These are phyloP conservation scores for Vanrija humicola DNA, from an alignment of 1,284 basidiomycete genomes.

Conservation along the genomic window DNA sequence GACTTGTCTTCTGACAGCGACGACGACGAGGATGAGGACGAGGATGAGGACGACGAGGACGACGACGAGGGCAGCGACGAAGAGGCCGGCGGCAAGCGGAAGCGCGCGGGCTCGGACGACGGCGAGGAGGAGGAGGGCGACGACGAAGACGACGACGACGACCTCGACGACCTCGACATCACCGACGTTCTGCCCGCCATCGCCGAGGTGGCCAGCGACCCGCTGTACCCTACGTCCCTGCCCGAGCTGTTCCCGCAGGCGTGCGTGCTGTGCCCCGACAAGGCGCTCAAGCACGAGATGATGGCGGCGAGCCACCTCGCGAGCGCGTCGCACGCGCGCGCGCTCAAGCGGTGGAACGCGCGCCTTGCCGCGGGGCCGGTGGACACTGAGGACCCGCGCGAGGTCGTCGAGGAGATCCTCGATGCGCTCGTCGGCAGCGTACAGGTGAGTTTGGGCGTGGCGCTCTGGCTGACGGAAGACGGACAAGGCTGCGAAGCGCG, in stretches of 20 bases:
- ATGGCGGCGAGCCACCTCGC: constrained; percentile 61
- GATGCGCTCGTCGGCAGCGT: constrained; percentile 8
- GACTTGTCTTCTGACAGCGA: constrained; percentile 8
- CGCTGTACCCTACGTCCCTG: constrained; percentile 49
- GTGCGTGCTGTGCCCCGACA: constrained; percentile 72
- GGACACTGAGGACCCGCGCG: constrained; percentile 24
- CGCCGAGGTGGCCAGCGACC: constrained; percentile 59
- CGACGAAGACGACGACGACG: constrained; percentile 5
- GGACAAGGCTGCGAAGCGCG: constrained; percentile 3
- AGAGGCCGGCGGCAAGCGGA: neutral
- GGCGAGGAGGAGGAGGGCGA: constrained; percentile 8
- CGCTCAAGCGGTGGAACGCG: constrained; percentile 25
- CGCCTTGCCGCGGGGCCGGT: constrained; percentile 6
- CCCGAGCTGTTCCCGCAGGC: constrained; percentile 51
- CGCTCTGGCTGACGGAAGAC: neutral
- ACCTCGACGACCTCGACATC: neutral
- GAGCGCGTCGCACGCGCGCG: constrained; percentile 21
- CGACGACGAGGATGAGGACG: constrained; percentile 1
- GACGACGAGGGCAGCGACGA: constrained; percentile 1
- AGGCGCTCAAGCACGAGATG: constrained; percentile 61
- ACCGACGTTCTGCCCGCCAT: constrained; percentile 54
- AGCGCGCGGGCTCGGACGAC: constrained; percentile 4
- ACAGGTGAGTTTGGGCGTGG: too few species aligned
- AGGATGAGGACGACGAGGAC: neutral
- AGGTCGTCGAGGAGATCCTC: constrained; percentile 29